phyloP scores from a whole-genome alignment of 257 asterid species.

The Solanum etuberosum region DNA sequence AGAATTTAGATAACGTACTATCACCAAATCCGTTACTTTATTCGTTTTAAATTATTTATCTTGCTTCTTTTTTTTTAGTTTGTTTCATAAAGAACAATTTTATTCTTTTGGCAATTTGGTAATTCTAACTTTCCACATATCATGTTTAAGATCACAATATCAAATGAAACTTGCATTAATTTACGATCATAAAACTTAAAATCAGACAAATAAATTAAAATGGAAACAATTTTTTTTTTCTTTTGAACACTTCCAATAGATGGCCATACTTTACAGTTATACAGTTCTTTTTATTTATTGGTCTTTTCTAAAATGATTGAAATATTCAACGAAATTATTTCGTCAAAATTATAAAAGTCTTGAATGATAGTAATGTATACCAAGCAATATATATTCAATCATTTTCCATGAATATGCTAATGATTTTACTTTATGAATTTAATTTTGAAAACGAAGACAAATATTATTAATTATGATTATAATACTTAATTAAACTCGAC shows the following conservation, averaged over 20 bases:
- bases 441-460: background rate
- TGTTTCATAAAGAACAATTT: background rate
- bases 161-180: too few relatives aligned
- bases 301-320: background rate
- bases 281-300: background rate
- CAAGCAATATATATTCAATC: background rate
- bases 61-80: background rate
- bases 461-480: background rate
- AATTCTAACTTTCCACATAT: accelerated
- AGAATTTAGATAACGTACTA: background rate
- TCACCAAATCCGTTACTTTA: background rate
- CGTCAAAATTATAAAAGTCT: background rate
- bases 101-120: too few relatives aligned
- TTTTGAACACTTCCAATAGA: background rate
- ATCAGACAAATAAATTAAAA: background rate
- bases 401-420: background rate
- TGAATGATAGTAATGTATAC: conserved; percentile 5
- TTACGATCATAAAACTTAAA: background rate
- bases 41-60: background rate
- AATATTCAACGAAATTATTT: background rate
- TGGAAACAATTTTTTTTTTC: accelerated
- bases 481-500: background rate
- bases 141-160: background rate
- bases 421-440: background rate
- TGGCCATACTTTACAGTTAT: background rate